A percentile compares a stretch with the other conserved stretches of the same genome.
Conservation (phyloP, 2,329 filamentous ascomycete species). For the Aureobasidium pullulans region DNA sequence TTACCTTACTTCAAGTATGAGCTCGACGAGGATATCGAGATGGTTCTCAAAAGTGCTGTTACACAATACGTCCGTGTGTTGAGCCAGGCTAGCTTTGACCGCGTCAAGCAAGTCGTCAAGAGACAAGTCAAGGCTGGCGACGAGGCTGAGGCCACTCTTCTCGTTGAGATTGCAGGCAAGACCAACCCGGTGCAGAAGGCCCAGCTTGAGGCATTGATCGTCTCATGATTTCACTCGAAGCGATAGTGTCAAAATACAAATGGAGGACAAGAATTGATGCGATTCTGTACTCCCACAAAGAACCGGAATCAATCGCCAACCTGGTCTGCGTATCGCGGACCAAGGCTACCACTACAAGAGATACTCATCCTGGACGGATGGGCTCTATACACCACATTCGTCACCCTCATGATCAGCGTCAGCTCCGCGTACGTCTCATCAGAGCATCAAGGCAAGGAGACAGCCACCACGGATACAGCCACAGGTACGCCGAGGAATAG, state of each 20-base stretch:
- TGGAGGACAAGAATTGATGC: neutral
- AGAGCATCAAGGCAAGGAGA: too few relatives aligned
- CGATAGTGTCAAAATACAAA: neutral
- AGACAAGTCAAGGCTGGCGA: neutral
- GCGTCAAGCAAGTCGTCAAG: slow-evolving; percentile 2
- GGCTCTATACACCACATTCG: too few relatives aligned
- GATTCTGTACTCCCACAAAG: neutral
- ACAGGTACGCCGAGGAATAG: too few relatives aligned
- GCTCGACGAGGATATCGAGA: slow-evolving; percentile 47
- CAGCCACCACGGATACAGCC: too few relatives aligned
- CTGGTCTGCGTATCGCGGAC: too few relatives aligned
- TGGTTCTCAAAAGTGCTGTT: slow-evolving; percentile 40
- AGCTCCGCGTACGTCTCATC: too few relatives aligned
- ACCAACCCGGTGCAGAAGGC: neutral
- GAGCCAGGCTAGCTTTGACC: slow-evolving; percentile 4
- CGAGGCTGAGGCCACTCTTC: neutral
- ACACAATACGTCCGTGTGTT: slow-evolving; percentile 27
- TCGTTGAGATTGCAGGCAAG: slow-evolving; percentile 4
- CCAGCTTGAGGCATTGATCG: slow-evolving; percentile 4
- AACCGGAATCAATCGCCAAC: neutral
- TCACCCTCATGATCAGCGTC: too few relatives aligned
- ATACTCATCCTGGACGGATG: too few relatives aligned
- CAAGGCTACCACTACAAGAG: too few relatives aligned
- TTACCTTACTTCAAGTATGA: slow-evolving; percentile 37
- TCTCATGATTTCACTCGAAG: neutral